Evolutionary conservation across 352 stramenopile species (phyloP), one percentile per base, ranked within the genome.

Genomic region (Nothophytophthora sp.): DNA sequence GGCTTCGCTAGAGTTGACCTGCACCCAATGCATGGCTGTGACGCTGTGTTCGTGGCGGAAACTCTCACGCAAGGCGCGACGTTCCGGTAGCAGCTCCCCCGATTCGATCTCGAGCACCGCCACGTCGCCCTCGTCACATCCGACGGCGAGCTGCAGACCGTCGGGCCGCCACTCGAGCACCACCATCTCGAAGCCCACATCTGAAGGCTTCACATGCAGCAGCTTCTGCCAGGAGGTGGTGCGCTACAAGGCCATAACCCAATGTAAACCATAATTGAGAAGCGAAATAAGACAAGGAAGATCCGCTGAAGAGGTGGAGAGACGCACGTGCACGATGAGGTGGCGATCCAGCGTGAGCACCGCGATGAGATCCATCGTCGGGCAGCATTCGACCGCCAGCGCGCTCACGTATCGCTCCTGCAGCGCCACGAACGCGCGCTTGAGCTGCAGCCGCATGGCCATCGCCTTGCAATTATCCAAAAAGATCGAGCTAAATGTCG

Each of bases 341-440:
- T 92, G 70, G 27, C 75, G 63, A 42, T 92, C 84, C 10, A 65
- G 60, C 7, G 79, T 91, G 29, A 92, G 51, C 12, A 92, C 54
- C 2, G 81, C 83, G 23, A 94, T 41, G 20, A 92, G 67, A 50
- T 92, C 84, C 84, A 94, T 94, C 8, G 75, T 83, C 10, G 83
- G 77, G 22, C 83, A 91, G 41, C 79, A 91, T 11, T 47, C 55
- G 2, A 94, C 50, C 0, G 53, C 55, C 13, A 65, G 46, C 12
- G 81, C 80, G 37, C 60, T 65, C 52, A 85, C 71, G 33, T 71
- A 88, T 46, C 88, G 86, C 5, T 91, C 81, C 51, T 90, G 81
- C 39, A 94, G 66, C 64, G 82, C 58, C 44, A 76, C 73, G 44
- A 88, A 92, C 41, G 69, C 63, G 32, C 45, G 53, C 36, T 73